Percentiles rank a stretch among this genome's conserved stretches.
phyloP scores from a whole-genome alignment of 768 basidiomycete genomes.

The Gyrodon lividus region DNA sequence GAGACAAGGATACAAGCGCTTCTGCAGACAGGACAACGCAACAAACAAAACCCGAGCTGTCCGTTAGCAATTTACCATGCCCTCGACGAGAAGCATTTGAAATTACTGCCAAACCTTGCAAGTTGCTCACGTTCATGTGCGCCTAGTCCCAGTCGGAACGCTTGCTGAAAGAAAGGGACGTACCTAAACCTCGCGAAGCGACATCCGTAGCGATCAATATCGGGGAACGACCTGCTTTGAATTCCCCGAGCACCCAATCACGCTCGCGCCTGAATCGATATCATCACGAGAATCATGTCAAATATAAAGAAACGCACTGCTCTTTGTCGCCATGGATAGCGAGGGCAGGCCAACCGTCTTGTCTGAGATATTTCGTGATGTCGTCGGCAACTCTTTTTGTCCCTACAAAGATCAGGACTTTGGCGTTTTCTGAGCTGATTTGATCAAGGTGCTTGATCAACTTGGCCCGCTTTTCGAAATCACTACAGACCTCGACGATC shows the following conservation, averaged over 20 bases:
- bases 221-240: slow-evolving; percentile 96
- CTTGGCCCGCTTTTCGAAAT: slow-evolving; percentile 96
- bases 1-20: slow-evolving; percentile 31
- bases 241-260: slow-evolving; percentile 98
- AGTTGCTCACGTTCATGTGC: slow-evolving; percentile 32
- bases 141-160: slow-evolving; percentile 32
- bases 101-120: slow-evolving; percentile 25
- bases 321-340: slow-evolving; percentile 99
- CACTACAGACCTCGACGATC: slow-evolving; percentile 93
- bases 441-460: slow-evolving; percentile 96
- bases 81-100: slow-evolving; percentile 8
- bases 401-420: slow-evolving; percentile 97
- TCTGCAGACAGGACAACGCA: slow-evolving; percentile 29
- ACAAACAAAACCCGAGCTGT: slow-evolving; percentile 8
- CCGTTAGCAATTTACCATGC: too few species aligned
- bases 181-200: slow-evolving; percentile 99
- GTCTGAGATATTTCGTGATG: slow-evolving; percentile 94
- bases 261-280: slow-evolving; percentile 76
- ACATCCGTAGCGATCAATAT: slow-evolving; percentile 99
- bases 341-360: slow-evolving; percentile 99
- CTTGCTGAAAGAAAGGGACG: slow-evolving; percentile 50
- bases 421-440: slow-evolving; percentile 95
- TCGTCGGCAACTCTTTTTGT: slow-evolving; percentile 99
- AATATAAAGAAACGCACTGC: slow-evolving; percentile 59
- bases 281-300: background rate